These are phyloP conservation scores for Globisporangium emineosum DNA, from an alignment of 352 stramenopile species.

Conservation along the genomic window DNA sequence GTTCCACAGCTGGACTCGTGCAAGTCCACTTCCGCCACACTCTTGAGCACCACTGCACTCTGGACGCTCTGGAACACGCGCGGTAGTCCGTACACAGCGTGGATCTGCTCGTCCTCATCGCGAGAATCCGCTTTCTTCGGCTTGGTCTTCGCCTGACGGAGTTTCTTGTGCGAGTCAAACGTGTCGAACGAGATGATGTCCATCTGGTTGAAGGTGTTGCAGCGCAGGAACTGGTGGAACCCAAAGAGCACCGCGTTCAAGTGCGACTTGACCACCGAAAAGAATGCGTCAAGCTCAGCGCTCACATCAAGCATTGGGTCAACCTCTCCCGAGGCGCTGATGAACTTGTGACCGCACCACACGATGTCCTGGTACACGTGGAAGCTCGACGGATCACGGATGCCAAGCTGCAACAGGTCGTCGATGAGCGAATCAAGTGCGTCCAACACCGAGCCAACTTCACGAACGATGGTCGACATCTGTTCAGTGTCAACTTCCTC, in stretches of 20 bases:
- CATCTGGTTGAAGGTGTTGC: constrained; percentile 76
- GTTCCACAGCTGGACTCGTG: constrained; percentile 54
- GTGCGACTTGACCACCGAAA: constrained; percentile 54
- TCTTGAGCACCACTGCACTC: constrained; percentile 53
- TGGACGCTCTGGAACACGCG: constrained; percentile 59
- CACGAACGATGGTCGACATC: constrained; percentile 2
- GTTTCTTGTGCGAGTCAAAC: constrained; percentile 68
- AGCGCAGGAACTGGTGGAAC: constrained; percentile 76
- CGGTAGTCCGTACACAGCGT: constrained; percentile 42
- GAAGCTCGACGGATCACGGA: constrained; percentile 63
- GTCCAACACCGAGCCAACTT: constrained; percentile 35
- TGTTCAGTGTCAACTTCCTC: not conserved
- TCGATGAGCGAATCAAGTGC: constrained; percentile 57
- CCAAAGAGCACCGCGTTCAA: constrained; percentile 63
- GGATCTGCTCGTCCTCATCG: constrained; percentile 44
- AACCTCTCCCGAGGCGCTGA: constrained; percentile 13
- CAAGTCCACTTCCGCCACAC: constrained; percentile 54
- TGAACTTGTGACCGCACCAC: constrained; percentile 77
- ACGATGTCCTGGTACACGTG: constrained; percentile 83
- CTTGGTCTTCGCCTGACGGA: constrained; percentile 34
- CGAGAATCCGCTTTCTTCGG: constrained; percentile 12
- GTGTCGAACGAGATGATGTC: constrained; percentile 71
- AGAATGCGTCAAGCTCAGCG: constrained; percentile 46
- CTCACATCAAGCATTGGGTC: constrained; percentile 12
- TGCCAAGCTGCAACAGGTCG: constrained; percentile 41